Percentiles rank a stretch among this genome's conserved stretches.
phyloP scores from a whole-genome alignment of 2,329 filamentous ascomycete species.

The Trichoderma sp. region DNA sequence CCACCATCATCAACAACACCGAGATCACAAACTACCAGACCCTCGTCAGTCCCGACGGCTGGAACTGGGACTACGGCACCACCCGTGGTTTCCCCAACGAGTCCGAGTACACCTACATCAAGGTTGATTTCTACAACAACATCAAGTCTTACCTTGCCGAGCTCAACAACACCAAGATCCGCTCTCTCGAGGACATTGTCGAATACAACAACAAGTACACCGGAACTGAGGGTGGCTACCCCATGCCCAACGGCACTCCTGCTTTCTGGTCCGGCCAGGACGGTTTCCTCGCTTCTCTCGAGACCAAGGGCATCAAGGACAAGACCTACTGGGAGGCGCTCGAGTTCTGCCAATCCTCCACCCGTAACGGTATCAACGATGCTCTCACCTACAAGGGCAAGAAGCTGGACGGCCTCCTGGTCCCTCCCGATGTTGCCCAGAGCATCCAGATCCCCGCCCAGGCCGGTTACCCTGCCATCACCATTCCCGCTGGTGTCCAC shows the following conservation, averaged over 20 bases:
- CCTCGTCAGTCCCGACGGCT: constrained; percentile 64
- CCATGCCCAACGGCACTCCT: constrained; percentile 53
- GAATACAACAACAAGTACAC: constrained; percentile 62
- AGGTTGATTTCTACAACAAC: constrained; percentile 66
- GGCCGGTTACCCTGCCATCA: constrained; percentile 72
- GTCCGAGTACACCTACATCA: constrained; percentile 71
- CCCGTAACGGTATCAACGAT: constrained; percentile 67
- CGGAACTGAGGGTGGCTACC: constrained; percentile 64
- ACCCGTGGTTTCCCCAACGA: constrained; percentile 65
- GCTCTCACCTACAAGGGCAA: constrained; percentile 52
- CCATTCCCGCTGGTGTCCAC: constrained; percentile 61
- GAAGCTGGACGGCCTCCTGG: constrained; percentile 61
- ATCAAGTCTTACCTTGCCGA: constrained; percentile 62
- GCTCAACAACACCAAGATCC: constrained; percentile 59
- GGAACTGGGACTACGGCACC: constrained; percentile 70
- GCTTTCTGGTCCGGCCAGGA: constrained; percentile 72
- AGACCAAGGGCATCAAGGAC: constrained; percentile 59
- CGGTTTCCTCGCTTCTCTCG: constrained; percentile 62
- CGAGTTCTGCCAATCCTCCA: constrained; percentile 55
- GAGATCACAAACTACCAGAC: constrained; percentile 63
- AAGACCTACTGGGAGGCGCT: constrained; percentile 68
- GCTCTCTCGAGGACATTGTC: constrained; percentile 63
- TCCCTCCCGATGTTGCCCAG: constrained; percentile 67
- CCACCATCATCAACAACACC: constrained; percentile 66
- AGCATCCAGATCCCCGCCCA: constrained; percentile 69